These are phyloP conservation scores for Pichia sp. DNA, from an alignment of 1,139 yeast genomes.

Conservation along the genomic window DNA sequence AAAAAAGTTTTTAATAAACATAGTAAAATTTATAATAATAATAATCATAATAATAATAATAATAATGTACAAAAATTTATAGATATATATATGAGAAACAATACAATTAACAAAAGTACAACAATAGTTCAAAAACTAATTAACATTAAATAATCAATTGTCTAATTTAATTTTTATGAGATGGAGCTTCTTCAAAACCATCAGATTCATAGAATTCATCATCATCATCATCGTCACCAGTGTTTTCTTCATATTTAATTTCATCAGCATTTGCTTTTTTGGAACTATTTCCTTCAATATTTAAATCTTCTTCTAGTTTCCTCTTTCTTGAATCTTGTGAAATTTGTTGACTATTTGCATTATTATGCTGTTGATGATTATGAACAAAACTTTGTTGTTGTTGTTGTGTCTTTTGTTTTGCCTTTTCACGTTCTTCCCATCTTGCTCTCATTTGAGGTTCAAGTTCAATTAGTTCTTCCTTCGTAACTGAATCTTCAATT, in stretches of 20 bases:
- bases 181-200: conserved; percentile 32
- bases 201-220: conserved; percentile 31
- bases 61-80: conserved; percentile 1
- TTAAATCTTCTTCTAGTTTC: conserved; percentile 7
- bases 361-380: neutral
- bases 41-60: neutral
- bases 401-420: conserved; percentile 16
- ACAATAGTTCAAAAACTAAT: too few relatives aligned
- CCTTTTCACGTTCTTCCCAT: conserved; percentile 43
- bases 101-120: too few relatives aligned
- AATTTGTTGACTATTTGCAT: neutral
- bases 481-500: conserved; percentile 79
- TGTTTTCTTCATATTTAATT: neutral
- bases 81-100: too few relatives aligned
- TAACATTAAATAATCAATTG: too few relatives aligned
- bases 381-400: conserved; percentile 19
- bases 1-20: neutral
- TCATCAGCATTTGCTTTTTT: conserved; percentile 9
- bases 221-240: conserved; percentile 14
- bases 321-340: conserved; percentile 12
- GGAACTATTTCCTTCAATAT: neutral
- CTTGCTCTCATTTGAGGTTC: conserved; percentile 38
- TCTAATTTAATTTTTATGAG: conserved; percentile 17
- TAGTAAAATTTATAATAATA: neutral
- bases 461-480: conserved; percentile 59